Evolutionary conservation across 2,329 filamentous ascomycete species (phyloP), one percentile per base, ranked within the genome.

Genomic region (Epichloe festucae): DNA sequence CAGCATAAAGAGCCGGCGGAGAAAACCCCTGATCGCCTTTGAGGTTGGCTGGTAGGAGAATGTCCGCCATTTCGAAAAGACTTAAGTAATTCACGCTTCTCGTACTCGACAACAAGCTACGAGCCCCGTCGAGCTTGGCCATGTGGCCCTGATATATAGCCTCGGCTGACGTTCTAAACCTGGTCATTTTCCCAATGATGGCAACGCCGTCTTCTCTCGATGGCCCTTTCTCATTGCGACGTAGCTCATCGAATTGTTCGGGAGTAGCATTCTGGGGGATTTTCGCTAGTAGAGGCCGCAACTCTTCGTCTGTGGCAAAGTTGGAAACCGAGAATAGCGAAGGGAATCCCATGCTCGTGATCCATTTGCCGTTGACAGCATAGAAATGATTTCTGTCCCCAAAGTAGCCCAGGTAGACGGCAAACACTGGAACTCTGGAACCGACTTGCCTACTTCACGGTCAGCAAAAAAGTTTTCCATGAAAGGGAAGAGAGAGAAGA

Each of bases 1-100:
- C 79, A 4, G 87, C 85, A 59, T 88, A 86, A 5, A 89, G 66
- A 8, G 76, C 73, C 31, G 72, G 60, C 1, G 73, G 56, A 0
- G 73, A 67, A 50, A 75, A 10, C 64, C 66, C 1, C 1, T 63
- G 65, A 21, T 64, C 62, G 1, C 56, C 54, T 53, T 67, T 70
- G 40, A 67, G 59, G 10, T 63, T 59, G 8, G 60, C 54, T 2
- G 68, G 65, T 11, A 77, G 64, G 19, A 78, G 57, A 19, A 66
- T 58, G 17, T 72, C 65, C 5, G 77, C 70, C 43, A 81, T 72
- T 55, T 79, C 71, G 48, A 73, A 68, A 7, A 81, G 61, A 36
- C 71, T 76, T 52, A 79, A 63, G 53, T 78, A 73, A 54, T 63
- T 69, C 53, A 70, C 65, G 11, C 65, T 63, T 14, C 57, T 54